A percentile compares a stretch with the other conserved stretches of the same genome.
Evolutionary conservation across 768 basidiomycete genomes (phyloP).

Genomic region (Leucocoprinus leucothites): DNA sequence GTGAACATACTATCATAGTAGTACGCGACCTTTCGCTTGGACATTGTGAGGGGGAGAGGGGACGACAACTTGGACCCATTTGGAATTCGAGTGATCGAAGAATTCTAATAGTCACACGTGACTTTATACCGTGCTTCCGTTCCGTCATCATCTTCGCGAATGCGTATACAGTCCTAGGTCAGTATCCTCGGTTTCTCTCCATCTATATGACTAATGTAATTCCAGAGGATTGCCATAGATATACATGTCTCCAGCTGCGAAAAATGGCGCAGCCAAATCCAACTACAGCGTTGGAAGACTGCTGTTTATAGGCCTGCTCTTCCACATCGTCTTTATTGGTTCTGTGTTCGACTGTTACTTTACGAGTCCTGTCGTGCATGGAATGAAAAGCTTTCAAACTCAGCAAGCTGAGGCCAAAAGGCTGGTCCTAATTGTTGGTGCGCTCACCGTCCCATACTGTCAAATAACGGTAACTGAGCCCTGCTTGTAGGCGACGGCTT

Average conservation of each 20-base stretch:
- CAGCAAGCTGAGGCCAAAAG: constrained; percentile 56
- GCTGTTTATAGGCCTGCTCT: constrained; percentile 65
- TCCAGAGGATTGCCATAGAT: not conserved
- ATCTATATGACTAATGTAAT: not conserved
- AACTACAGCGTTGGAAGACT: constrained; percentile 41
- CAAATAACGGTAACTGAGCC: not conserved
- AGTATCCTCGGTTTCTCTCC: not conserved
- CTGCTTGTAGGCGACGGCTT: constrained; percentile 67
- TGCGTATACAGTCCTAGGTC: not conserved
- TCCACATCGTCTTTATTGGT: constrained; percentile 70
- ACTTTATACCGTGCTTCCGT: not conserved
- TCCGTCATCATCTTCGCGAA: not conserved
- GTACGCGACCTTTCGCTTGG: constrained; percentile 72
- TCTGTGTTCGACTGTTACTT: constrained; percentile 89
- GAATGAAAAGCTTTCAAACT: constrained; percentile 58
- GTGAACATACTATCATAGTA: constrained; percentile 68
- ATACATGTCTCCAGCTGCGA: constrained; percentile 1
- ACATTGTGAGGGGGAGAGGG: constrained; percentile 41
- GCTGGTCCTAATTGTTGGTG: constrained; percentile 79
- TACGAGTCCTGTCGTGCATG: constrained; percentile 76
- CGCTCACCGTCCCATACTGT: constrained; percentile 14
- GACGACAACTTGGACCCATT: not conserved
- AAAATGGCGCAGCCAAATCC: constrained; percentile 1
- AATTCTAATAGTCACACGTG: not conserved
- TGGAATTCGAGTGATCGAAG: not conserved